Percentiles rank a stretch among this genome's conserved stretches.
Conservation (phyloP, 768 basidiomycete genomes). For the Pisolithus tinctorius region DNA sequence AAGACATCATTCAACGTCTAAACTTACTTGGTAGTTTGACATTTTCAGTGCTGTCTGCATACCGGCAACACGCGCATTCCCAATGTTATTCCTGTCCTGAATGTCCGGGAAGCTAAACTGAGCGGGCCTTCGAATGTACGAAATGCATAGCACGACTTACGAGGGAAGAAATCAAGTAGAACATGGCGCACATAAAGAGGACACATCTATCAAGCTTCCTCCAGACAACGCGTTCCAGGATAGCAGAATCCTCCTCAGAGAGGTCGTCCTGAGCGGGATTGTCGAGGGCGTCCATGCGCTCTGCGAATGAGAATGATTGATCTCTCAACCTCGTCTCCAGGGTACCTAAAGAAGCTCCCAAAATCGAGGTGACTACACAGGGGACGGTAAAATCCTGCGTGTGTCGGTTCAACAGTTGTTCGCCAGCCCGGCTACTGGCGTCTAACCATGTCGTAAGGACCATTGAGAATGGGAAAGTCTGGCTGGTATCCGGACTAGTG, state of each 20-base stretch:
- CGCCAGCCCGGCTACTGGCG: no score
- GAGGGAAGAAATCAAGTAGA: slow-evolving; percentile 49
- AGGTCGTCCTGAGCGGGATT: slow-evolving; percentile 6
- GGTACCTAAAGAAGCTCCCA: no score
- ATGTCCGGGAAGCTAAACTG: not conserved
- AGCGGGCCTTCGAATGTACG: not conserved
- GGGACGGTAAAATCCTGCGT: no score
- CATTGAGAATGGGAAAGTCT: no score
- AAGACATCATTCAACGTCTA: not conserved
- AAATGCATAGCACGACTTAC: slow-evolving; percentile 25
- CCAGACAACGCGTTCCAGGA: slow-evolving; percentile 9
- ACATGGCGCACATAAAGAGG: slow-evolving; percentile 42
- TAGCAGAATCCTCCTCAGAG: slow-evolving; percentile 7
- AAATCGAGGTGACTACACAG: no score
- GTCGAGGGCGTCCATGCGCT: slow-evolving; percentile 5
- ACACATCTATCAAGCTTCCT: slow-evolving; percentile 43
- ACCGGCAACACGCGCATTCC: slow-evolving; percentile 57
- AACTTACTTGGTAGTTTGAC: slow-evolving; percentile 20
- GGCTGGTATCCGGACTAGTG: no score
- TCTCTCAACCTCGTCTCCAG: slow-evolving; percentile 3
- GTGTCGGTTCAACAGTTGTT: no score
- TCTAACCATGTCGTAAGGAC: no score
- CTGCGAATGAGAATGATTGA: not conserved
- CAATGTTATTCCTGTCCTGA: slow-evolving; percentile 40
- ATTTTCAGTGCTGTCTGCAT: slow-evolving; percentile 43